phyloP scores from a whole-genome alignment of 2,329 filamentous ascomycete genomes.

The Diaporthe vexans region DNA sequence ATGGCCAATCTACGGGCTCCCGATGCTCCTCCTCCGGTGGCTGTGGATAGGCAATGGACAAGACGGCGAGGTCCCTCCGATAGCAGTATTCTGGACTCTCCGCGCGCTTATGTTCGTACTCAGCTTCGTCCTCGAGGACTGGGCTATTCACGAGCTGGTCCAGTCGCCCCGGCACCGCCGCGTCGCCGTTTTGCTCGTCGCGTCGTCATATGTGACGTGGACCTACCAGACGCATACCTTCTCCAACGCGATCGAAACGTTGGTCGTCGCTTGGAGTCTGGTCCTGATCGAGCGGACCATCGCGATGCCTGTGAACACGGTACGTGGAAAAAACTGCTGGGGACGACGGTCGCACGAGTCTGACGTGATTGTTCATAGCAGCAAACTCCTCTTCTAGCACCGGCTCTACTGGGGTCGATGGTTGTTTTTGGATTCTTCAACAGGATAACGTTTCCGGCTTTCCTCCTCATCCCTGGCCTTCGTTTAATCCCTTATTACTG shows the following conservation, averaged over 20 bases:
- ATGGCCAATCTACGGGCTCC: slow-evolving; percentile 95
- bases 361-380: slow-evolving; percentile 64
- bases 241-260: slow-evolving; percentile 95
- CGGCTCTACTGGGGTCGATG: slow-evolving; percentile 83
- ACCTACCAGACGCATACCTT: slow-evolving; percentile 99
- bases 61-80: slow-evolving; percentile 83
- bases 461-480: slow-evolving; percentile 86
- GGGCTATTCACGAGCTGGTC: slow-evolving; percentile 94
- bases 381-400: slow-evolving; percentile 81
- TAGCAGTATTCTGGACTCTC: slow-evolving; percentile 89
- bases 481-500: slow-evolving; percentile 88
- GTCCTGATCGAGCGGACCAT: slow-evolving; percentile 91
- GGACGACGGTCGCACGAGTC: slow-evolving; percentile 37
- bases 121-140: slow-evolving; percentile 97
- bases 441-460: slow-evolving; percentile 96
- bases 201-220: slow-evolving; percentile 98
- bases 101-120: slow-evolving; percentile 92
- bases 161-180: slow-evolving; percentile 79
- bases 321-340: slow-evolving; percentile 56
- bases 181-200: slow-evolving; percentile 84
- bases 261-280: slow-evolving; percentile 92
- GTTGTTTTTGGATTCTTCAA: slow-evolving; percentile 93
- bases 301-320: slow-evolving; percentile 71
- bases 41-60: slow-evolving; percentile 88
- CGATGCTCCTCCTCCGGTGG: slow-evolving; percentile 94